Conservation (phyloP, 2,329 filamentous ascomycete genomes). For the Curvularia spicifera region DNA sequence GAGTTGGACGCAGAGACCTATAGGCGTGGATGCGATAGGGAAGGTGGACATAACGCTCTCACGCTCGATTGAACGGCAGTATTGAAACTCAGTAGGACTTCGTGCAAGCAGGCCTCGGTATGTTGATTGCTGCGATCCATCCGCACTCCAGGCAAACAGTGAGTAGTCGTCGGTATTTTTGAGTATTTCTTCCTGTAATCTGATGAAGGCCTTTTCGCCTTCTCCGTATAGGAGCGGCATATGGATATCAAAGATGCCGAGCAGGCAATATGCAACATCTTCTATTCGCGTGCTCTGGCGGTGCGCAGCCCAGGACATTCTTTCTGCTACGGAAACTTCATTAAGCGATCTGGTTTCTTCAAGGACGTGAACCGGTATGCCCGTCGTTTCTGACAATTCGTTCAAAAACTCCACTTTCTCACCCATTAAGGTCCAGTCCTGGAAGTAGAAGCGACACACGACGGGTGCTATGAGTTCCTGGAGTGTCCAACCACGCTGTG, state of each 20-base stretch:
- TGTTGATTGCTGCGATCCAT: constrained; percentile 19
- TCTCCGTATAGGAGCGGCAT: constrained; percentile 42
- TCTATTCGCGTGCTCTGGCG: constrained; percentile 38
- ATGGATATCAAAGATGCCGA: constrained; percentile 43
- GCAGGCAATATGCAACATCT: constrained; percentile 39
- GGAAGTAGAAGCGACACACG: constrained; percentile 34
- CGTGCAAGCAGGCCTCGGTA: constrained; percentile 37
- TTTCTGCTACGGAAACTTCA: constrained; percentile 33
- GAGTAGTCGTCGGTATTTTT: constrained; percentile 39
- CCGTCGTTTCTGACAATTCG: constrained; percentile 33
- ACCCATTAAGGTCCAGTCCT: constrained; percentile 36
- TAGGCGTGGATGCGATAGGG: constrained; percentile 28
- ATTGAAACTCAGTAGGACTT: constrained; percentile 30
- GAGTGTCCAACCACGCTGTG: constrained; percentile 39
- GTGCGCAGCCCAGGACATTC: constrained; percentile 40
- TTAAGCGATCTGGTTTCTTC: constrained; percentile 25
- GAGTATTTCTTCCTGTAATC: constrained; percentile 39
- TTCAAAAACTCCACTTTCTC: constrained; percentile 34
- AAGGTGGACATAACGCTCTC: constrained; percentile 28
- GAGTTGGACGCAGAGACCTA: constrained; percentile 33
- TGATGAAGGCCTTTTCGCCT: constrained; percentile 37
- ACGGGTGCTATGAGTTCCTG: constrained; percentile 39
- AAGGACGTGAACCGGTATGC: constrained; percentile 32
- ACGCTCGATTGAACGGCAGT: constrained; percentile 30
- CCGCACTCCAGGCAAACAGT: constrained; percentile 34